Percentiles rank a stretch among this genome's conserved stretches.
phyloP scores from a whole-genome alignment of 2,329 filamentous ascomycete species.

The Diaporthe sp. region DNA sequence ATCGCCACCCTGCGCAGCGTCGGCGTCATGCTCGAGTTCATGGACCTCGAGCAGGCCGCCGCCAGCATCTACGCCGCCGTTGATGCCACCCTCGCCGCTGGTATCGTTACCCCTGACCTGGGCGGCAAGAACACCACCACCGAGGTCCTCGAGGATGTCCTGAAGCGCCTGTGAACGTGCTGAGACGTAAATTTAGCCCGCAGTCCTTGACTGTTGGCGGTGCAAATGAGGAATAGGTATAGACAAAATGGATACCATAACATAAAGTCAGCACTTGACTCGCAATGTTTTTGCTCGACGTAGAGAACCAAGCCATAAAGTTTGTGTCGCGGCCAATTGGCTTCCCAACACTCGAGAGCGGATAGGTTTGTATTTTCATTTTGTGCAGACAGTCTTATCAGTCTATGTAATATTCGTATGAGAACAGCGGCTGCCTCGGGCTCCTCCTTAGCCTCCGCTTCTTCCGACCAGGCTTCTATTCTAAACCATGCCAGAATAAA shows the following conservation, averaged over 20 bases:
- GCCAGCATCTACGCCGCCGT: slow-evolving; percentile 92
- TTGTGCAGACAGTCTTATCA: slow-evolving; percentile 7
- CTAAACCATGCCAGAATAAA: slow-evolving; percentile 8
- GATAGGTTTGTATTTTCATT: slow-evolving; percentile 11
- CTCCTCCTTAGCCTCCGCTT: neutral
- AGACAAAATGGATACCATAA: slow-evolving; percentile 31
- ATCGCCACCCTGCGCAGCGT: slow-evolving; percentile 93
- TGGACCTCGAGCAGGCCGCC: slow-evolving; percentile 87
- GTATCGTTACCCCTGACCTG: slow-evolving; percentile 86
- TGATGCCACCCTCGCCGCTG: slow-evolving; percentile 89
- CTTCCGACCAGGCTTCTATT: slow-evolving; percentile 19
- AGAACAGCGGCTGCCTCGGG: slow-evolving; percentile 12
- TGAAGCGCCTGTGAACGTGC: slow-evolving; percentile 76
- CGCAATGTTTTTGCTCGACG: neutral
- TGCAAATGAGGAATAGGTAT: neutral
- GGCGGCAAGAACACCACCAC: slow-evolving; percentile 88
- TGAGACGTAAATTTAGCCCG: neutral
- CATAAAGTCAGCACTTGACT: neutral
- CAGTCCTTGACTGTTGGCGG: neutral
- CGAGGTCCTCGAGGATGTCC: slow-evolving; percentile 87
- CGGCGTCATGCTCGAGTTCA: slow-evolving; percentile 95
- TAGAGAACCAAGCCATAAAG: neutral
- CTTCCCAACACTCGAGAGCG: slow-evolving; percentile 2
- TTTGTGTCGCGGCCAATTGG: neutral
- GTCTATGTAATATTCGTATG: slow-evolving; percentile 24